Evolutionary conservation across 345 rosid genomes (phyloP).

Genomic region (Eucalyptus erythrocorys): DNA sequence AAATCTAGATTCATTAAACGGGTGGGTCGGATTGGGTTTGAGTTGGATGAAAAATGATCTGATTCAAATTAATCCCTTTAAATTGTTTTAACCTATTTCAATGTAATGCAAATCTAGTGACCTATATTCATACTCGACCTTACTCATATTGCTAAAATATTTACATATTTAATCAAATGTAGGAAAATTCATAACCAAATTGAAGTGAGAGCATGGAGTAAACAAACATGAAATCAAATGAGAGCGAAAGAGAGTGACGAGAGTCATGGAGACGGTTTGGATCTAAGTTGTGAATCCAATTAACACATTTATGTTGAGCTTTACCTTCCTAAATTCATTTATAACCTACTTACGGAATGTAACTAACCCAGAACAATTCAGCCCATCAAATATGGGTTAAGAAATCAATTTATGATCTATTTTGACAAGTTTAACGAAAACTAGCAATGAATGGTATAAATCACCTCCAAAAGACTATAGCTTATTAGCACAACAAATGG

Average conservation of each 20-base stretch:
- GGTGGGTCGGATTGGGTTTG: not conserved
- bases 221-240: not conserved
- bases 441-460: not conserved
- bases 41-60: rapidly evolving
- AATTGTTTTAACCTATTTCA: too few relatives aligned
- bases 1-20: rapidly evolving
- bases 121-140: too few relatives aligned
- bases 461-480: not conserved
- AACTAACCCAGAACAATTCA: too few relatives aligned
- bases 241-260: not conserved
- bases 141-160: not conserved
- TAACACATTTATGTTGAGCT: too few relatives aligned
- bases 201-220: not conserved
- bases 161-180: too few relatives aligned
- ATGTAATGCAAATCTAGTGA: not conserved
- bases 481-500: not conserved
- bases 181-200: too few relatives aligned
- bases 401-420: not conserved
- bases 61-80: too few relatives aligned
- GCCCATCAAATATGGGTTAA: not conserved
- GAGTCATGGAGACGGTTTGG: not conserved
- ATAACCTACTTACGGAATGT: not conserved
- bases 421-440: not conserved
- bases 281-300: not conserved
- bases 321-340: not conserved